Evolutionary conservation across 768 basidiomycete genomes (phyloP), one percentile per base, ranked within the genome.

Genomic region (Trametes cubensis): DNA sequence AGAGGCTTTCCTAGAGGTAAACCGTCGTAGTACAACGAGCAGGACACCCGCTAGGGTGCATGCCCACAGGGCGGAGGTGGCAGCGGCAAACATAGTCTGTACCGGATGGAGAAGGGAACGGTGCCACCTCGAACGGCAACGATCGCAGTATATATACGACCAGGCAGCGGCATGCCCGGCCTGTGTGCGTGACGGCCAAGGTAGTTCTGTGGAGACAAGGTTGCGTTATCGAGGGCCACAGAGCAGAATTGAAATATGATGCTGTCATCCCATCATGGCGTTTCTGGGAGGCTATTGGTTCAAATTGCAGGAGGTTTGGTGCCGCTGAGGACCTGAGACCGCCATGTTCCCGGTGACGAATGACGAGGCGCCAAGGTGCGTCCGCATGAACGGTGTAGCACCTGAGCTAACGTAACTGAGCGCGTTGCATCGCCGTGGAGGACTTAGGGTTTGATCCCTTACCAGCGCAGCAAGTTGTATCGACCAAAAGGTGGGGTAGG

Each of bases 21-120:
- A 28, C 17, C 55, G 44, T 20, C 45, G 55, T 4, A 56, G n/a
- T 0, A 21, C 45, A 20, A 56, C 30, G 34, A 56, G 7, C 4
- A 56, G 14, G 45, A 56, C 30, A 11, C 45, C 45, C 11, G 55
- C 34, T 1, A 56, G 28, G 20, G 55, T 42, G 45, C 30, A 46
- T 18, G 46, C 55, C 55, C 55, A 56, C 14, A 56, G 1, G 6
- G 15, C 45, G 23, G 44, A 56, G 28, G 55, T 47, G 18, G 45
- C 39, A 0, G 55, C 45, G 21, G 20, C 51, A 53, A 53, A 4
- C 55, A 56, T 56, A 10, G 45, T 7, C 6, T 14, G 20, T 18
- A 18, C 18, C 23, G 51, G 38, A n/a, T 6, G 51, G 20, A 10
- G 8, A 53, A 25, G 54, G 17, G 28, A 2, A 13, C 17, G 20